Base-by-base conservation (phyloP, 108 stramenopile genomes). In the Fistulifera solaris region DNA sequence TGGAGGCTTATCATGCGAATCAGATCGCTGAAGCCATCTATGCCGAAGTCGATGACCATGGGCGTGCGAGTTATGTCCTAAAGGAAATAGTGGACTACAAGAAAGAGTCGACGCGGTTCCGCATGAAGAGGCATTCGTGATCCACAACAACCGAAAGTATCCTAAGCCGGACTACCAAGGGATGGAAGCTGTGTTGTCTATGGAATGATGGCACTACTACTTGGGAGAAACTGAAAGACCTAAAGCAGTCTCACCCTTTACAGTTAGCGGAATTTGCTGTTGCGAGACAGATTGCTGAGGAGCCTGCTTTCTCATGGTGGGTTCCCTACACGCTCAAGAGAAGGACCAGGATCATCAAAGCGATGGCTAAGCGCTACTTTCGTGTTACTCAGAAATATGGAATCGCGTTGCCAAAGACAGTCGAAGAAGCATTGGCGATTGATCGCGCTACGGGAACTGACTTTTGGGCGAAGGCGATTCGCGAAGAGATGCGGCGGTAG, bases 401-500 rank as follows among this genome's bases (percentile, higher is more conserved):
- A 1, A 19, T 63, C 1, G 62, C 54, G 19, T 1, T 63, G 43
- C 62, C 55, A 8, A 55, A 40, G 19, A 61, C 45, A 27, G 63
- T 78, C 2, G 45, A 64, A 11, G 40, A 78, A 10, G 83, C 83
- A 3, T 15, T 53, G 1, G 49, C 54, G 27, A 6, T 85, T 8
- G 83, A 85, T 46, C 14, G 15, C 14, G 44, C 54, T 2, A 81
- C 68, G 43, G 72, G 68, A 22, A 81, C 68, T 15, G 57, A 41
- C 10, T 45, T 62, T 13, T 71, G 75, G 75, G 18, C 8, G 4
- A 61, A 76, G 48, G 70, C 75, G 6, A 40, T 80, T 8, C 23
- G 48, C 25, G 63, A 67, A 47, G 78, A 85, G 49, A 80, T 85
- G 78, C 12, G 10, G 74, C 68, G 11, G 58, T 68, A 12, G 12